A percentile compares a stretch with the other conserved stretches of the same genome.
phyloP scores from a whole-genome alignment of 139 green algal genomes.

The Micractinium sp. region DNA sequence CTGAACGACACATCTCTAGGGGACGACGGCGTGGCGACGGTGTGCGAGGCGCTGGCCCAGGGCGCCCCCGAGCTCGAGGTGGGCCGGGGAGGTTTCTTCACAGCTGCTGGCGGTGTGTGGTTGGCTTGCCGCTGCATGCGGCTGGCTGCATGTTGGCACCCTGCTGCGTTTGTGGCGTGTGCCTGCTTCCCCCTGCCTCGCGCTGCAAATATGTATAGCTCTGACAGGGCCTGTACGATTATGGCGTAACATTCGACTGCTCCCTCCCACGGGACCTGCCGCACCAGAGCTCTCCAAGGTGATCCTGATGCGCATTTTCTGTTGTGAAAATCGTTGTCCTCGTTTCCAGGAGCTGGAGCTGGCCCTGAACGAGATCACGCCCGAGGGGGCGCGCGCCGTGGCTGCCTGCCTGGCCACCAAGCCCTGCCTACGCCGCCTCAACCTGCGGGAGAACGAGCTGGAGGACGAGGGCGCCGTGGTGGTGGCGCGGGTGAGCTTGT shows the following conservation, averaged over 20 bases:
- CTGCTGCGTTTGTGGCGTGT: too few relatives aligned
- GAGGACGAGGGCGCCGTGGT: constrained; percentile 74
- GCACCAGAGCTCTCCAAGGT: too few relatives aligned
- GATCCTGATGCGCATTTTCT: background rate
- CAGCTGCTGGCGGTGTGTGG: background rate
- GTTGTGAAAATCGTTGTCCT: too few relatives aligned
- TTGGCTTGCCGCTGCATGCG: too few relatives aligned
- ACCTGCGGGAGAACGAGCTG: constrained; percentile 92
- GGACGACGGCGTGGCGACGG: constrained; percentile 68
- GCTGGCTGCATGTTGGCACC: too few relatives aligned
- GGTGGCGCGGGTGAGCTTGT: constrained; percentile 46
- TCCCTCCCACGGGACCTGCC: too few relatives aligned
- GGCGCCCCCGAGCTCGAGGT: constrained; percentile 44
- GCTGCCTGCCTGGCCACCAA: constrained; percentile 60
- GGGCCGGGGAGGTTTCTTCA: background rate
- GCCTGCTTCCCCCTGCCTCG: too few relatives aligned
- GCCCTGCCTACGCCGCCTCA: constrained; percentile 62
- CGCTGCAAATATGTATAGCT: background rate
- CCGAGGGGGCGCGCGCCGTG: constrained; percentile 58
- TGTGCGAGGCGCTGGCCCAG: constrained; percentile 61
- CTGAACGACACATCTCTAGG: constrained; percentile 84
- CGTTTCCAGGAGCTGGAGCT: constrained; percentile 76
- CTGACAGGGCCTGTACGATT: too few relatives aligned
- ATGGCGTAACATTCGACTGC: too few relatives aligned
- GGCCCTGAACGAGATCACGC: constrained; percentile 84